A percentile compares a stretch with the other conserved stretches of the same genome.
These are phyloP conservation scores for Aspergillus neotritici DNA, from an alignment of 2,329 filamentous ascomycete species.

Conservation along the genomic window DNA sequence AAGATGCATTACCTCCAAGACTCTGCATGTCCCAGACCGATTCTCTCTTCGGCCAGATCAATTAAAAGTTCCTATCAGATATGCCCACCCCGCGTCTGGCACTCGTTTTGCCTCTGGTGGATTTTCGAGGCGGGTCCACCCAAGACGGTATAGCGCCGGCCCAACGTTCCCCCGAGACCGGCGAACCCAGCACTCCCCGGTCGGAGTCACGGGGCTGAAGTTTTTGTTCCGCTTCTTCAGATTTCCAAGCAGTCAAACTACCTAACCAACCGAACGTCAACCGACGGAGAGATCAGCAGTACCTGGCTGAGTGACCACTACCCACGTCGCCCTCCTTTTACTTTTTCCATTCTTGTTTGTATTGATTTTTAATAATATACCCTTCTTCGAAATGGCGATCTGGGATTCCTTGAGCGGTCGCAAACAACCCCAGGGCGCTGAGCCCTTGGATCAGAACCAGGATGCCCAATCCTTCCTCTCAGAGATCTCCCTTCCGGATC, in stretches of 20 bases:
- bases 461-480: slow-evolving; percentile 84
- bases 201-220: slow-evolving; percentile 34
- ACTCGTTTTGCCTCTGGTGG: slow-evolving; percentile 21
- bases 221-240: slow-evolving; percentile 31
- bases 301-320: background rate
- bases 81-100: slow-evolving; percentile 23
- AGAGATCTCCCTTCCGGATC: slow-evolving; percentile 71
- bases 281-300: background rate
- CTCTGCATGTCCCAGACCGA: slow-evolving; percentile 12
- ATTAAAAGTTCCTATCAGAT: slow-evolving; percentile 11
- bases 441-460: slow-evolving; percentile 66
- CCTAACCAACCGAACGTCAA: background rate
- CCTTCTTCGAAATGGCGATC: slow-evolving; percentile 45
- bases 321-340: slow-evolving; percentile 12
- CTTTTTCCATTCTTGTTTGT: slow-evolving; percentile 19
- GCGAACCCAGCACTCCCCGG: background rate
- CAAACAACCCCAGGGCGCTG: slow-evolving; percentile 52
- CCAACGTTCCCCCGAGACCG: slow-evolving; percentile 17
- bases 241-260: slow-evolving; percentile 9
- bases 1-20: slow-evolving; percentile 17
- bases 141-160: slow-evolving; percentile 22
- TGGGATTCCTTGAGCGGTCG: slow-evolving; percentile 59
- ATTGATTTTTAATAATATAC: slow-evolving; percentile 21
- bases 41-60: slow-evolving; percentile 3
- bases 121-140: slow-evolving; percentile 24